Conservation (phyloP, 1,139 yeast genomes). For the Williopsis jadinii region DNA sequence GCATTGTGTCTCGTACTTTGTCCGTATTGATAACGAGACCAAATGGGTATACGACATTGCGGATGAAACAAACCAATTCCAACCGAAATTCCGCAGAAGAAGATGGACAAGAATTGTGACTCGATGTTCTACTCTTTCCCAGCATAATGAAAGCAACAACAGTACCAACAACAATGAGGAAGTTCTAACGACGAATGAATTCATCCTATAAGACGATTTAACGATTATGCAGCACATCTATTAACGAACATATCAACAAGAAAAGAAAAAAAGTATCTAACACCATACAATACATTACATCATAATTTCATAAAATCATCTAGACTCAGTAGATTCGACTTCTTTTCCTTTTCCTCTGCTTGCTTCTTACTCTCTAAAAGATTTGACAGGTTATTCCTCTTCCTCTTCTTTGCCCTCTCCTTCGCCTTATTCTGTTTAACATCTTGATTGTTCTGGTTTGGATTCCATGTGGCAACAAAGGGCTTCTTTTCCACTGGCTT, state of each 20-base stretch:
- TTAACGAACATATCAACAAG: neutral
- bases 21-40: slow-evolving; percentile 56
- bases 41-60: slow-evolving; percentile 70
- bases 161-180: neutral
- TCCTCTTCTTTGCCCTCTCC: slow-evolving; percentile 31
- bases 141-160: neutral
- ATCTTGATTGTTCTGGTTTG: slow-evolving; percentile 24
- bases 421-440: slow-evolving; percentile 31
- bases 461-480: slow-evolving; percentile 22
- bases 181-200: neutral
- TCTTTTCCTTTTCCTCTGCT: slow-evolving; percentile 28
- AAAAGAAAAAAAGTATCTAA: neutral
- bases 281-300: neutral
- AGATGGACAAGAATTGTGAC: slow-evolving; percentile 43
- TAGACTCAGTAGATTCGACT: slow-evolving; percentile 33
- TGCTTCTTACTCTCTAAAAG: slow-evolving; percentile 39
- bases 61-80: slow-evolving; percentile 9
- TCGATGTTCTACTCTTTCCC: slow-evolving; percentile 12
- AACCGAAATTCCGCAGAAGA: slow-evolving; percentile 39
- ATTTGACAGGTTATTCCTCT: slow-evolving; percentile 26
- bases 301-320: slow-evolving; percentile 39
- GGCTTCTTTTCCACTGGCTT: neutral
- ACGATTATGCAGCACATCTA: no score
- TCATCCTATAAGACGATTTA: neutral
- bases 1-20: slow-evolving; percentile 43